Evolutionary conservation across 352 stramenopile species (phyloP).

Genomic region (Phytophthora melonis): DNA sequence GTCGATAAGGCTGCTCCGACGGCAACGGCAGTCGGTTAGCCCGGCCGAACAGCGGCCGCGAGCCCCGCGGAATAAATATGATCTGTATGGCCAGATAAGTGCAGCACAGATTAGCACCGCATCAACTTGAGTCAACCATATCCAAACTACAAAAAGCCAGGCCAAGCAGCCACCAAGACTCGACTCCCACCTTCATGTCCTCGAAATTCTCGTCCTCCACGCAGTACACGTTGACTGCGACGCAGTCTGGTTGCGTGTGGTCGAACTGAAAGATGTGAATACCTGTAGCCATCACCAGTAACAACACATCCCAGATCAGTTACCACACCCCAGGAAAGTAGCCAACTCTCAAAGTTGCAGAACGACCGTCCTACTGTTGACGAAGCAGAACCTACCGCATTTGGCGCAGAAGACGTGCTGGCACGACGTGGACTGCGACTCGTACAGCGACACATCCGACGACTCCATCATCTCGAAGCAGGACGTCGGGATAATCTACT

Average conservation of each 20-base stretch:
- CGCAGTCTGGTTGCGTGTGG: conserved; percentile 66
- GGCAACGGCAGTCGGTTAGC: conserved; percentile 50
- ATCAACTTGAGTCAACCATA: conserved; percentile 28
- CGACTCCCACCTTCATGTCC: conserved; percentile 68
- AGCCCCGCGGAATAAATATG: conserved; percentile 82
- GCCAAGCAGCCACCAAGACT: conserved; percentile 1
- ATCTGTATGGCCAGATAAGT: conserved; percentile 55
- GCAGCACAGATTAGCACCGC: conserved; percentile 27
- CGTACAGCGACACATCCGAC: conserved; percentile 71
- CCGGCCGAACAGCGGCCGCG: conserved; percentile 71
- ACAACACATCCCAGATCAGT: conserved; percentile 6
- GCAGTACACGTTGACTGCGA: conserved; percentile 86
- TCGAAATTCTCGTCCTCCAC: conserved; percentile 87
- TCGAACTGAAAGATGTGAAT: conserved; percentile 91
- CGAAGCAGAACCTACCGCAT: conserved; percentile 59
- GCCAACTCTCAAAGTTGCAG: conserved; percentile 12
- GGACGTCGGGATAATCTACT: conserved; percentile 72
- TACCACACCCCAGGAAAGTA: conserved; percentile 8
- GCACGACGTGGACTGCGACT: conserved; percentile 69
- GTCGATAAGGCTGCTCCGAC: conserved; percentile 50
- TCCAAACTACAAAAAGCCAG: conserved; percentile 24
- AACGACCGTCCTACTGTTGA: conserved; percentile 10
- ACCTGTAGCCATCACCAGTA: conserved; percentile 33
- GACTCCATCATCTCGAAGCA: conserved; percentile 86
- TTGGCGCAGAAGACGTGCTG: conserved; percentile 86